These are phyloP conservation scores for Mycena crocata DNA, from an alignment of 768 basidiomycete genomes.

Conservation along the genomic window DNA sequence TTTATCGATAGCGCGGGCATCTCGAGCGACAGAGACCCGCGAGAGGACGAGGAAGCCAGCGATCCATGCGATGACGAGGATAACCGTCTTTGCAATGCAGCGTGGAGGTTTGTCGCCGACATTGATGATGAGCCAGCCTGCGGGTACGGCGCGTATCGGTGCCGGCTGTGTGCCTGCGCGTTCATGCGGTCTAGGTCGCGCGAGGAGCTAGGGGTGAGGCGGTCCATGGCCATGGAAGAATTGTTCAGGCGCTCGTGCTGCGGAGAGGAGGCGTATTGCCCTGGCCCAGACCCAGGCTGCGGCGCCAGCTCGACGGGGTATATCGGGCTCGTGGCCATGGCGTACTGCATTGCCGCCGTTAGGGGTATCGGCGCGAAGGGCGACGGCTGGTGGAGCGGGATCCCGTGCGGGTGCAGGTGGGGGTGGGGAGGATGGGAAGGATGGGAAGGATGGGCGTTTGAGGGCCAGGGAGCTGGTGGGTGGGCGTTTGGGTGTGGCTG, in stretches of 20 bases:
- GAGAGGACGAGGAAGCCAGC: conserved; percentile 34
- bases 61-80: conserved; percentile 10
- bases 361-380: conserved; percentile 7
- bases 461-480: no score
- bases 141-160: conserved; percentile 60
- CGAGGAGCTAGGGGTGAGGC: no score
- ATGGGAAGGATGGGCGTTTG: conserved; percentile 53
- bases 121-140: no score
- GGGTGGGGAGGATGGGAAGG: no score
- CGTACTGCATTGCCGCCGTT: conserved; percentile 39
- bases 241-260: no score
- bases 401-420: no score
- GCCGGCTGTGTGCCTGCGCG: neutral
- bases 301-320: neutral
- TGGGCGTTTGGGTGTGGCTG: no score
- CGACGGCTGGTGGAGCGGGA: conserved; percentile 18
- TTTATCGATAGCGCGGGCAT: conserved; percentile 49
- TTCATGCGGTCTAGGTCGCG: neutral
- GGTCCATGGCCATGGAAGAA: no score
- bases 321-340: conserved; percentile 38
- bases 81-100: no score
- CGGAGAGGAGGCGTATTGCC: no score
- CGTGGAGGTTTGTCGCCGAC: no score
- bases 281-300: neutral
- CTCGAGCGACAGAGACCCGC: conserved; percentile 46